Base-by-base conservation (phyloP, 2,329 filamentous ascomycete species). In the Fusarium palustre region DNA sequence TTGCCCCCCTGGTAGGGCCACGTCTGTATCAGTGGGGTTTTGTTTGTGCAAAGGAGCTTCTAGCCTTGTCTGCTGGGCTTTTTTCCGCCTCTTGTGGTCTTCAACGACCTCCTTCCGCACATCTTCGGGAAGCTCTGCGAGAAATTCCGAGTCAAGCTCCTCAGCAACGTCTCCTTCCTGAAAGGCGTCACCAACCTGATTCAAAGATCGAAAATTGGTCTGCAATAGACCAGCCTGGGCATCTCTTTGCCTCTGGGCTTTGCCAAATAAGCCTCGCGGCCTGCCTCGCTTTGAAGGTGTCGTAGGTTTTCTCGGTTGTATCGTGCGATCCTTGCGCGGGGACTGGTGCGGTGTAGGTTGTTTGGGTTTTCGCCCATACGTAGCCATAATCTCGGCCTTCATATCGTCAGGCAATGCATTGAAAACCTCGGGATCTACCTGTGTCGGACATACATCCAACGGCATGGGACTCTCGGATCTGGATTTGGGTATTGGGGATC, bases 401-500 rank as follows among this genome's bases (percentile, higher is more conserved):
- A 99, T 88, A 66, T 97, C 93, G 38, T 91, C 89, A 0, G 96
- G 96, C 1, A 99, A 83, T 1, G 92, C 92, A 42, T 90, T 87
- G 66, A 98, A 91, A 3, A 94, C 92, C 42, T 95, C 93, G 0
- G 89, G 90, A 74, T 99, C 96, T 22, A 98, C 85, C 72, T 97
- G 92, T 1, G 93, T 93, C 30, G 93, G 89, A 2, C 90, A 91
- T 28, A 59, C 34, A 12, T 77, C 76, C 13, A 73, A 76, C 4
- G 79, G 79, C 42, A 80, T 80, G 13, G 82, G 80, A 63, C 81
- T 80, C 38, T 81, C 77, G 1, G 82, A 79, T 43, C 79, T 79
- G 67, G 65, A 75, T 25, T 33, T 69, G 42, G 39, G 77, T 75
- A 16, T 77, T 76, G 59, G 76, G 66, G 34, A 78, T 73, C 61